A percentile compares a stretch with the other conserved stretches of the same genome.
phyloP scores from a whole-genome alignment of 257 asterid genomes.

The Ajuga chamaepitys region DNA sequence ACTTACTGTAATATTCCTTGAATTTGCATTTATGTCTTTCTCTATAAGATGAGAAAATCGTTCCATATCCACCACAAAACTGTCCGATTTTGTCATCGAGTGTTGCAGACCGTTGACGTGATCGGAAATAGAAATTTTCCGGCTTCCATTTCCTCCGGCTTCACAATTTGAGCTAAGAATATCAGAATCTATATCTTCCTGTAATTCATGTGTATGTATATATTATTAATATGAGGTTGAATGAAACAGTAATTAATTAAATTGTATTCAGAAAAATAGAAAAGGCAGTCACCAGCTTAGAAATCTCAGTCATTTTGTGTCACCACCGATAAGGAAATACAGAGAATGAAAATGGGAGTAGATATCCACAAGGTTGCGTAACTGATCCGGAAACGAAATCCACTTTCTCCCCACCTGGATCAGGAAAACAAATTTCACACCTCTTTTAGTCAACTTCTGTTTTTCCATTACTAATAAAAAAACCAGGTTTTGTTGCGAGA shows the following conservation, averaged over 20 bases:
- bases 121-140: constrained; percentile 30
- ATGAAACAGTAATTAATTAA: constrained; percentile 26
- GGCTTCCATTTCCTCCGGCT: constrained; percentile 17
- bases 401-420: constrained; percentile 17
- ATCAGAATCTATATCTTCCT: constrained; percentile 36
- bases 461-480: not conserved
- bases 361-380: constrained; percentile 22
- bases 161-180: constrained; percentile 15
- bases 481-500: not conserved
- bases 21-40: constrained; percentile 40
- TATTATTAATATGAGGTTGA: too few relatives aligned
- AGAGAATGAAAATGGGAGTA: not conserved
- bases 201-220: too few relatives aligned
- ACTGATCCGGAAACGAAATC: constrained; percentile 14
- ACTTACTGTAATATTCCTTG: constrained; percentile 62
- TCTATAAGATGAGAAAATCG: constrained; percentile 44
- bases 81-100: constrained; percentile 28
- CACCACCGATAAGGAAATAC: constrained; percentile 8
- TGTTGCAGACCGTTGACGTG: constrained; percentile 26
- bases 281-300: constrained; percentile 29
- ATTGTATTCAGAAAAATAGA: not conserved
- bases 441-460: constrained; percentile 25
- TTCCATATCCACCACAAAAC: constrained; percentile 69
- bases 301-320: constrained; percentile 21
- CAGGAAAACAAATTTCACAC: constrained; percentile 17